Percentiles rank a stretch among this genome's conserved stretches.
phyloP scores from a whole-genome alignment of 169 alveolate genomes.

The Plasmodium ovale region DNA sequence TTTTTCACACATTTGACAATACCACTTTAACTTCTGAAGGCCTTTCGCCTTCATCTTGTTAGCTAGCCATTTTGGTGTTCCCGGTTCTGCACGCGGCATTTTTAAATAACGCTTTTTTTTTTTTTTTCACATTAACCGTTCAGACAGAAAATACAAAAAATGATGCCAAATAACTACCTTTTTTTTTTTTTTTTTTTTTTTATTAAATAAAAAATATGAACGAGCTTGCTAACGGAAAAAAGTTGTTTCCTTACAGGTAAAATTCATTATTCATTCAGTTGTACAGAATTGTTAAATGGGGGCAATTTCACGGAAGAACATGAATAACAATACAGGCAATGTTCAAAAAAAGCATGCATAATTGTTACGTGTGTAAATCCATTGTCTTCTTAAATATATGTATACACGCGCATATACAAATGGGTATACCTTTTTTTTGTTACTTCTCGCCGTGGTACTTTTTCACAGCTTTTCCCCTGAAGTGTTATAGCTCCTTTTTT shows the following conservation, averaged over 20 bases:
- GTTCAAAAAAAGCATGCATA: no score
- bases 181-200: neutral
- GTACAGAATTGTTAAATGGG: no score
- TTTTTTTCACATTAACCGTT: conserved; percentile 4
- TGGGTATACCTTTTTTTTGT: neutral
- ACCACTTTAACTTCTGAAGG: conserved; percentile 94
- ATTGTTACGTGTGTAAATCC: no score
- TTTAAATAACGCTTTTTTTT: neutral
- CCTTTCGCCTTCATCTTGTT: conserved; percentile 96
- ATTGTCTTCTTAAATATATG: neutral
- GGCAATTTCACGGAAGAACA: no score
- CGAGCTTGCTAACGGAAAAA: neutral
- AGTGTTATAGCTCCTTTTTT: neutral
- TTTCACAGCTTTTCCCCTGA: neutral
- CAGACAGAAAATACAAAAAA: neutral
- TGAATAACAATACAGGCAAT: no score
- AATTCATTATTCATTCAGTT: no score
- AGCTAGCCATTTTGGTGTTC: conserved; percentile 95
- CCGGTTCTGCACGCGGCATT: conserved; percentile 93
- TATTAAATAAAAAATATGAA: no score
- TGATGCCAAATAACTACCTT: neutral
- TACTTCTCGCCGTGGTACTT: neutral
- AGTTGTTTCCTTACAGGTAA: no score
- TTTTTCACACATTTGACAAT: conserved; percentile 96
- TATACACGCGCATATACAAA: neutral